These are phyloP conservation scores for Tephrocybe sp. DNA, from an alignment of 768 basidiomycete species.

Conservation along the genomic window DNA sequence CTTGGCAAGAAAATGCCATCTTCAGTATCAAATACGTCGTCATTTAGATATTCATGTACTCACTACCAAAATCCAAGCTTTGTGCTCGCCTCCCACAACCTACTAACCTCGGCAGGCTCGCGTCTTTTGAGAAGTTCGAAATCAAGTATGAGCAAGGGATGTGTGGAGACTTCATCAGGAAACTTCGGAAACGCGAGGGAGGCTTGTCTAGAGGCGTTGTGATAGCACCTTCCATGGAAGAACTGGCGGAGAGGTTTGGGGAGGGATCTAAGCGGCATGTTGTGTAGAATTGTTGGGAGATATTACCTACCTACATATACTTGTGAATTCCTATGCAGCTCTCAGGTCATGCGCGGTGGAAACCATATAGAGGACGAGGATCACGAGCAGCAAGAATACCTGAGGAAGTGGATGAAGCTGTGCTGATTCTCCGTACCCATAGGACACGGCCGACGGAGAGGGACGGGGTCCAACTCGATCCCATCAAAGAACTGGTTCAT, in stretches of 20 bases:
- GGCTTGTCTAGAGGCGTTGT: neutral
- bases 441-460: neutral
- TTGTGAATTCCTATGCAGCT: too few relatives aligned
- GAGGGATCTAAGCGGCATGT: neutral
- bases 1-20: conserved; percentile 23
- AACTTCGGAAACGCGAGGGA: conserved; percentile 37
- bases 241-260: neutral
- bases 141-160: conserved; percentile 57
- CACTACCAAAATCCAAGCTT: conserved; percentile 70
- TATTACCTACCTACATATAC: too few relatives aligned
- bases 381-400: neutral
- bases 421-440: neutral
- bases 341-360: too few relatives aligned
- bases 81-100: conserved; percentile 57
- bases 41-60: conserved; percentile 23
- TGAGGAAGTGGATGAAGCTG: neutral
- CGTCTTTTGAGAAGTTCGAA: conserved; percentile 44
- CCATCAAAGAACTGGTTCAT: too few relatives aligned
- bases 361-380: too few relatives aligned
- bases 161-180: conserved; percentile 51
- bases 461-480: too few relatives aligned
- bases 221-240: too few relatives aligned
- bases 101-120: conserved; percentile 43
- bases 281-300: too few relatives aligned
- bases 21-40: neutral